phyloP scores from a whole-genome alignment of 2,329 filamentous ascomycete species.

The Rhynchosporium agropyri region DNA sequence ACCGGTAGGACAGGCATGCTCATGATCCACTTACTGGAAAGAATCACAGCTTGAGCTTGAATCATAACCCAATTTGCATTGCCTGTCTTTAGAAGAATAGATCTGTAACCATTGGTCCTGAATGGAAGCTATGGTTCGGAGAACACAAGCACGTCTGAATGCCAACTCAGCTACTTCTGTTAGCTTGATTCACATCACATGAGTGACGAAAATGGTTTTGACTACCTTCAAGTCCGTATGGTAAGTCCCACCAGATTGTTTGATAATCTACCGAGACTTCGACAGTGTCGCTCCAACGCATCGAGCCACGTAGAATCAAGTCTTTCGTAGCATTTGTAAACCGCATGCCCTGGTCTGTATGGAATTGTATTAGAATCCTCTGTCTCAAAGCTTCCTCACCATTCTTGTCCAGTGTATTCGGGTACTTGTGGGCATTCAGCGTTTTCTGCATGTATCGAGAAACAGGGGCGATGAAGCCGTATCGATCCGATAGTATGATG shows the following conservation, averaged over 20 bases:
- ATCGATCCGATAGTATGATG: constrained; percentile 72
- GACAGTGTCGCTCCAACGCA: constrained; percentile 42
- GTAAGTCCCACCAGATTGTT: constrained; percentile 72
- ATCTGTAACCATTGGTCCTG: constrained; percentile 67
- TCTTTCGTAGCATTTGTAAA: constrained; percentile 65
- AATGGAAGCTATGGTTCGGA: constrained; percentile 70
- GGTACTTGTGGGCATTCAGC: constrained; percentile 57
- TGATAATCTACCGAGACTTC: constrained; percentile 43
- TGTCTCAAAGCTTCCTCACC: constrained; percentile 69
- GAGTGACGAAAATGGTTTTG: neutral
- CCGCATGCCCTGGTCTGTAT: constrained; percentile 63
- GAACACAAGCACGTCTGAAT: constrained; percentile 64
- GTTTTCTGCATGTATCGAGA: constrained; percentile 54
- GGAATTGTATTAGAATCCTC: constrained; percentile 67
- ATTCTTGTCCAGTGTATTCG: constrained; percentile 50
- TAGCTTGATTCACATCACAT: constrained; percentile 20
- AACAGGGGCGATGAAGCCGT: constrained; percentile 63
- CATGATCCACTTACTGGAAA: constrained; percentile 54
- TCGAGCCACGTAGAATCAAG: constrained; percentile 66
- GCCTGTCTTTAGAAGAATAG: constrained; percentile 67
- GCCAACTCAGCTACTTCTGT: constrained; percentile 61
- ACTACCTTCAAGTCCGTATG: constrained; percentile 65
- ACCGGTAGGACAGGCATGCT: neutral
- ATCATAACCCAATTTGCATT: constrained; percentile 76
- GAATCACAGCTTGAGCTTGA: constrained; percentile 72